Base-by-base conservation (phyloP, 495 filamentous ascomycete genomes). In the Staphylotrichum tortipilum region DNA sequence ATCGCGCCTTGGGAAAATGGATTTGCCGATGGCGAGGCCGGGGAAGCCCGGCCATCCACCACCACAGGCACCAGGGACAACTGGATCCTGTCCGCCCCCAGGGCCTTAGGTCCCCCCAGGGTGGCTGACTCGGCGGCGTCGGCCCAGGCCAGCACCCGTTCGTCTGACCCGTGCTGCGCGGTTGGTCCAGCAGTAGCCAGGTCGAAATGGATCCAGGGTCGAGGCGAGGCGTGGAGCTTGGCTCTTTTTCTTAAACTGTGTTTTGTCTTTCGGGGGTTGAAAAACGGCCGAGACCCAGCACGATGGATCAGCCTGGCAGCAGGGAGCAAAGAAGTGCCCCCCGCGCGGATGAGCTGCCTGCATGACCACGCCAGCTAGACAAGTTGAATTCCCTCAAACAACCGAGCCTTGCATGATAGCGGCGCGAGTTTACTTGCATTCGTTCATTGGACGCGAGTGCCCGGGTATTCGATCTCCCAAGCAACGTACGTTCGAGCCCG, bases 1-100 rank as follows among this genome's bases (percentile, higher is more conserved):
- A 35, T 42, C 43, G 8, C 9, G 14, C 3, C 23, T 5, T 47
- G 48, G 60, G 60, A 57, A 62, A 59, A 62, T 62, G 53, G 45
- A 62, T 62, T 53, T 57, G 54, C 60, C 60, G 60, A 24, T 23
- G 35, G 10, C 23, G 15, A 33, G 44, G 15, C 34, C 45, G 10
- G 45, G n/a, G n/a, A n/a, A 39, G 24, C 10, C 22, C 31, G 44
- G 22, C 33, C 44, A 17, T 10, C 29, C 4, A 12, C 40, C 38
- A 41, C 14, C 37, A 40, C 29, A 36, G 43, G 10, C 14, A n/a
- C n/a, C n/a, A n/a, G n/a, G n/a, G n/a, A n/a, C n/a, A n/a, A n/a
- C n/a, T n/a, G n/a, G 43, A 44, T 30, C 42, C 29, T 33, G 10
- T n/a, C n/a, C n/a, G n/a, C n/a, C n/a, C n/a, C n/a, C n/a, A n/a